These are phyloP conservation scores for Kurtzmaniella quercitrusa DNA, from an alignment of 1,139 yeast species.

Conservation along the genomic window DNA sequence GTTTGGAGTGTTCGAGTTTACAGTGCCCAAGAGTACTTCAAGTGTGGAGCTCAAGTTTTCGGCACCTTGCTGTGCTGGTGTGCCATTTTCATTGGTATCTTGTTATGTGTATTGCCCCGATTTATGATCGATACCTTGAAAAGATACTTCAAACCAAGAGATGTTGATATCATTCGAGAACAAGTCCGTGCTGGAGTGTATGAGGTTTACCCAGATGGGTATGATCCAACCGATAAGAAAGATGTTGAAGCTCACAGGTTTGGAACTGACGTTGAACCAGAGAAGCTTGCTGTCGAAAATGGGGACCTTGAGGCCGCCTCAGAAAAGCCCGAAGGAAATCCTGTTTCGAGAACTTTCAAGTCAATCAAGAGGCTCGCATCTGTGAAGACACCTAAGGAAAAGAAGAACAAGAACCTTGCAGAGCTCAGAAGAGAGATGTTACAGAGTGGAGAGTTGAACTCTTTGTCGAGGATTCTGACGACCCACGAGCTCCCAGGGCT, in stretches of 20 bases:
- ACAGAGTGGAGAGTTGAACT: constrained; percentile 33
- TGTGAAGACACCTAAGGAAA: constrained; percentile 14
- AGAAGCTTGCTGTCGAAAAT: constrained; percentile 20
- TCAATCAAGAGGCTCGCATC: constrained; percentile 33
- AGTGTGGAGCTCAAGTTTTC: constrained; percentile 58
- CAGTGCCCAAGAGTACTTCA: constrained; percentile 66
- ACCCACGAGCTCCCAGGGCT: constrained; percentile 50
- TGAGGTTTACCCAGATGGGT: constrained; percentile 48
- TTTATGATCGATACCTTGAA: constrained; percentile 45
- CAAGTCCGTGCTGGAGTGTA: constrained; percentile 42
- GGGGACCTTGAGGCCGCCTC: constrained; percentile 15
- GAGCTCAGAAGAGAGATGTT: constrained; percentile 42
- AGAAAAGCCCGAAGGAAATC: constrained; percentile 22
- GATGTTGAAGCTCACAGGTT: constrained; percentile 43
- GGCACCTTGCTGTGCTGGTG: constrained; percentile 55
- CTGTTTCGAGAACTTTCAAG: constrained; percentile 31
- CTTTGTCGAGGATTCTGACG: constrained; percentile 39
- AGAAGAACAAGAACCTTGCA: constrained; percentile 28
- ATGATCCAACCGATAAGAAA: constrained; percentile 55
- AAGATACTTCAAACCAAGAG: constrained; percentile 46
- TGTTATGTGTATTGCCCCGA: constrained; percentile 49
- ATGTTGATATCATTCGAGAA: constrained; percentile 54
- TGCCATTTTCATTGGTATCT: constrained; percentile 42
- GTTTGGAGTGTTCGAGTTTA: constrained; percentile 65
- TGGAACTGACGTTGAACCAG: not conserved